A percentile compares a stretch with the other conserved stretches of the same genome.
Evolutionary conservation across 257 asterid species (phyloP).

Genomic region (Solanum peruvianum): DNA sequence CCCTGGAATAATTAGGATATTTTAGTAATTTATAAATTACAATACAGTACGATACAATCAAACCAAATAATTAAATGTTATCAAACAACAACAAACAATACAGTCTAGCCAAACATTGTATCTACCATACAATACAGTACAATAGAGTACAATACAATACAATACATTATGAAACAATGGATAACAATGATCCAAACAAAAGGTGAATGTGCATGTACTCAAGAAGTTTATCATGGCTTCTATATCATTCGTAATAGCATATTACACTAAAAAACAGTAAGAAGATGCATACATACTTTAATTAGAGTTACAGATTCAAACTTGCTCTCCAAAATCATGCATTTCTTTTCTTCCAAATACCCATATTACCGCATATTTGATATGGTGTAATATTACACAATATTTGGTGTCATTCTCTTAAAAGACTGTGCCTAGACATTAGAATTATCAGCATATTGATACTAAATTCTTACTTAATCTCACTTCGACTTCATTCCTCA

Average conservation of each 20-base stretch:
- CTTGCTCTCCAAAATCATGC: background rate
- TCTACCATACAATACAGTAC: too few species aligned
- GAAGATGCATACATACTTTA: background rate
- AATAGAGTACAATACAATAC: too few species aligned
- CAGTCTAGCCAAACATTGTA: too few species aligned
- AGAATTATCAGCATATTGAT: background rate
- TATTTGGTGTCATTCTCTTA: background rate
- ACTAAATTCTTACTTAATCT: background rate
- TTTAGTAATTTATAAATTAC: too few species aligned
- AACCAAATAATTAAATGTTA: too few species aligned
- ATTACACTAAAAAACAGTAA: background rate
- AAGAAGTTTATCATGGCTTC: background rate
- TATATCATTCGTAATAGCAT: background rate
- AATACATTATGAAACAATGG: too few species aligned
- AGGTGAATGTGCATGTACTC: background rate
- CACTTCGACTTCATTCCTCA: background rate
- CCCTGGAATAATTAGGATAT: too few species aligned
- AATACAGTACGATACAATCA: too few species aligned
- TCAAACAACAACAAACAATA: too few species aligned
- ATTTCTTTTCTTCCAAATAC: background rate
- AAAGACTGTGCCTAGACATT: background rate
- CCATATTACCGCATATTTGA: background rate
- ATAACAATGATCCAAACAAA: too few species aligned
- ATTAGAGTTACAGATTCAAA: background rate
- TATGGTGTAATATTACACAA: background rate